Evolutionary conservation across 129 eudicot genomes (phyloP), one percentile per base, ranked within the genome.

Genomic region (Cynara cardunculus): DNA sequence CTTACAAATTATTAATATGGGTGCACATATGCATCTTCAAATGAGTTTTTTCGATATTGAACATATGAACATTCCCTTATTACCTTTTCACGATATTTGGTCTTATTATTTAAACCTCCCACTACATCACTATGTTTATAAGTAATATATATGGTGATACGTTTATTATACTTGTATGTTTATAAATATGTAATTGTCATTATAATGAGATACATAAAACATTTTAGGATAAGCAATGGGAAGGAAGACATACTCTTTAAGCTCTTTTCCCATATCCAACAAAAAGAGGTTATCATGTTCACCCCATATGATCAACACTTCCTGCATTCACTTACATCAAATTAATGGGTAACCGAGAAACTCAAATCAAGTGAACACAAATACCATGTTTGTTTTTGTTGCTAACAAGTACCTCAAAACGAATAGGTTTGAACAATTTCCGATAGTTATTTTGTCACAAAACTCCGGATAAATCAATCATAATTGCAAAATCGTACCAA

Each of bases 251-350:
- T 86, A 91, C 97, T 82, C 85, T 77, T 92, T 85, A 19, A 92
- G 91, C 46, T 92, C 88, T 19, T 69, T 76, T 21, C 93, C 93
- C 84, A 85, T 92, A 73, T 90, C 91, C 72, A 90, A 53, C 49
- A 84, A 85, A 74, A 92, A 92, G 78, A 92, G 89, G 78, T 83
- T 78, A 76, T 92, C 97, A 22, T 85, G 84, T 4, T 92, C 93
- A 59, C 97, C 97, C 97, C 97, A 93, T 25, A 93, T 87, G 74
- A 93, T 89, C 75, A 90, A 72, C 66, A 86, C 91, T 44, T 90
- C 90, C 97, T 93, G 41, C 73, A 82, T 73, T 28, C 21, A n/a
- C 14, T 56, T 21, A 7, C 5, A 53, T 22, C 24, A 4, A n/a
- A 56, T 44, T 3, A 27, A 39, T 26, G 64, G 25, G 64, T 37